Evolutionary conservation across 176 grass and related monocot species (phyloP).

Genomic region (Triticum urartu): DNA sequence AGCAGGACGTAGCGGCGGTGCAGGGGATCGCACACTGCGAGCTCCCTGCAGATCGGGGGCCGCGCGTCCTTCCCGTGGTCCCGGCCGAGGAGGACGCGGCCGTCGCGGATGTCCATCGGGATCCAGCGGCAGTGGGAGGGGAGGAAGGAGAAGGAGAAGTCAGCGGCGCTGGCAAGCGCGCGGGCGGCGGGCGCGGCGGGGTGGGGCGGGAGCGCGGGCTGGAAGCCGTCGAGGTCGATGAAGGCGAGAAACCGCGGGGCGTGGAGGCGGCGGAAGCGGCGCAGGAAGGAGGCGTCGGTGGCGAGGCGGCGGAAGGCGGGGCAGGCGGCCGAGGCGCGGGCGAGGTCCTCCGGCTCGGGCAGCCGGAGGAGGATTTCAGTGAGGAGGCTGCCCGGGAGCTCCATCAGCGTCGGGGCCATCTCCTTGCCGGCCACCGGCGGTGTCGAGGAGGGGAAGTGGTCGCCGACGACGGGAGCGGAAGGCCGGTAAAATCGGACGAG

Average conservation of each 20-base stretch:
- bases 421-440: too few relatives aligned
- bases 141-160: slow-evolving; percentile 31
- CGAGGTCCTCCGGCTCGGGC: not conserved
- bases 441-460: too few relatives aligned
- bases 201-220: slow-evolving; percentile 12
- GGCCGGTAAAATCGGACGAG: too few relatives aligned
- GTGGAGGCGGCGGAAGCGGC: not conserved
- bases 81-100: slow-evolving; percentile 31
- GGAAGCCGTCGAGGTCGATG: not conserved
- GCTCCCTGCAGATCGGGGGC: not conserved
- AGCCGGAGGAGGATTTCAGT: not conserved
- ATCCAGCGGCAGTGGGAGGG: slow-evolving; percentile 2
- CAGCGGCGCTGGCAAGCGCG: not conserved
- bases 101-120: slow-evolving; percentile 8
- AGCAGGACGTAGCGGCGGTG: not conserved
- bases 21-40: slow-evolving; percentile 35
- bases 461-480: too few relatives aligned
- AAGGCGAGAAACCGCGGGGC: not conserved
- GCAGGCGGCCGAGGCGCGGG: not conserved
- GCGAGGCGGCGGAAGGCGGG: not conserved
- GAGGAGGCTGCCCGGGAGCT: not conserved
- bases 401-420: too few relatives aligned
- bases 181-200: not conserved
- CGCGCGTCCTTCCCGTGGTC: not conserved
- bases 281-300: not conserved